phyloP scores from a whole-genome alignment of 2,329 filamentous ascomycete genomes.

The Verticillium zaregamsianum region DNA sequence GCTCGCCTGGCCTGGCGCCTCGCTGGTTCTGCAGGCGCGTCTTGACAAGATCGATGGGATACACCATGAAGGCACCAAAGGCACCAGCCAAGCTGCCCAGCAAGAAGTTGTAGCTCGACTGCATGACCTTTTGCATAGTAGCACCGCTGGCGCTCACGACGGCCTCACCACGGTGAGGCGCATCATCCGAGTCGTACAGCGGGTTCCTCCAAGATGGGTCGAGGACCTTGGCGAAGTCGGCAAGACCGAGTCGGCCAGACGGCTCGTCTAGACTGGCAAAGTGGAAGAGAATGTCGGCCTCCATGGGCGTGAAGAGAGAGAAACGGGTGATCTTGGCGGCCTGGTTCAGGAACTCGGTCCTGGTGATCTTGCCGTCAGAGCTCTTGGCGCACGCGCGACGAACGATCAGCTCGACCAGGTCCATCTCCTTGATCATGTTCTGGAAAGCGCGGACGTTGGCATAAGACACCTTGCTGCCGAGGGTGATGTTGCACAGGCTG shows the following conservation, averaged over 20 bases:
- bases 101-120: slow-evolving; percentile 85
- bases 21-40: slow-evolving; percentile 98
- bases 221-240: slow-evolving; percentile 90
- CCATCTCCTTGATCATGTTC: slow-evolving; percentile 97
- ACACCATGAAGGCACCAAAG: slow-evolving; percentile 99
- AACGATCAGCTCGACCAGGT: slow-evolving; percentile 90
- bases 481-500: slow-evolving; percentile 90
- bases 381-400: slow-evolving; percentile 82
- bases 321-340: slow-evolving; percentile 88
- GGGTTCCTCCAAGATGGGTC: slow-evolving; percentile 84
- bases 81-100: slow-evolving; percentile 89
- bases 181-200: slow-evolving; percentile 45
- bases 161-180: slow-evolving; percentile 35
- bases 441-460: slow-evolving; percentile 97
- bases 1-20: slow-evolving; percentile 73
- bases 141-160: slow-evolving; percentile 35
- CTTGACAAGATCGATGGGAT: slow-evolving; percentile 98
- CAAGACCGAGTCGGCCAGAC: slow-evolving; percentile 75
- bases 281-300: slow-evolving; percentile 97
- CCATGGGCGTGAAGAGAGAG: slow-evolving; percentile 96
- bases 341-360: slow-evolving; percentile 91
- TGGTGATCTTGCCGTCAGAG: slow-evolving; percentile 85
- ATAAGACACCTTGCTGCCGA: slow-evolving; percentile 91
- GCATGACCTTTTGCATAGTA: slow-evolving; percentile 60
- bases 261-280: slow-evolving; percentile 91